These are phyloP conservation scores for Claviceps cyperi DNA, from an alignment of 2,329 filamentous ascomycete genomes.

Conservation along the genomic window DNA sequence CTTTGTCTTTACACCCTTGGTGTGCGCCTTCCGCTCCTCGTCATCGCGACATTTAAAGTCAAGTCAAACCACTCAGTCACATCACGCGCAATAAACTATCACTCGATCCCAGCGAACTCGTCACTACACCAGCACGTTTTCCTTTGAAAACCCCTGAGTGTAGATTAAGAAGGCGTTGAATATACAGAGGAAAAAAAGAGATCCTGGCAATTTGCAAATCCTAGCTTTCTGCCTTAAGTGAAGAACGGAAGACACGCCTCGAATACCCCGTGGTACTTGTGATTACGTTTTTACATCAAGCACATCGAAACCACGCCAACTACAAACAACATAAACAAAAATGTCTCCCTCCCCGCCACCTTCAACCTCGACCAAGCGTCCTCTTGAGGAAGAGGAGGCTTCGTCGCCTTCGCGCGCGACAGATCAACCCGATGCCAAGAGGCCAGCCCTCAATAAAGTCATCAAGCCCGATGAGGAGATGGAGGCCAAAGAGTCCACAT, in stretches of 20 bases:
- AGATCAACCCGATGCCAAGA: conserved; percentile 94
- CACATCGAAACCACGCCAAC: conserved; percentile 8
- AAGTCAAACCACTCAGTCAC: conserved; percentile 15
- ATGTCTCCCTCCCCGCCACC: conserved; percentile 62
- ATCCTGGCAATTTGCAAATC: conserved; percentile 14
- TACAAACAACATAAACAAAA: conserved; percentile 16
- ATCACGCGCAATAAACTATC: conserved; percentile 26
- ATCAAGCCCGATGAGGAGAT: conserved; percentile 50
- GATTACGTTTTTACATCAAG: conserved; percentile 12
- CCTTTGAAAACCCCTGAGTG: conserved; percentile 73
- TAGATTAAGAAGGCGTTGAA: conserved; percentile 32
- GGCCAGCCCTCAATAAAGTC: conserved; percentile 87
- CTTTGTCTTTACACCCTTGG: conserved; percentile 17
- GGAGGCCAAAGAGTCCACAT: conserved; percentile 24
- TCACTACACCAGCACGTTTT: conserved; percentile 83
- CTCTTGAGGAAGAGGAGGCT: conserved; percentile 93
- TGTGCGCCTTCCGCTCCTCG: conserved; percentile 17
- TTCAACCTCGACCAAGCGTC: conserved; percentile 69
- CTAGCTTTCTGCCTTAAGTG: neutral
- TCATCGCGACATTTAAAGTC: conserved; percentile 16
- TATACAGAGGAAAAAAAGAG: conserved; percentile 15
- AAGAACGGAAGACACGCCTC: conserved; percentile 1
- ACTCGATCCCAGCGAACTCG: conserved; percentile 26
- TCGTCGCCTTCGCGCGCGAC: conserved; percentile 84
- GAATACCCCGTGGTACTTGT: conserved; percentile 6